These are phyloP conservation scores for Thinopyrum obtusiflorum DNA, from an alignment of 202 grass and related monocot species.

Conservation along the genomic window DNA sequence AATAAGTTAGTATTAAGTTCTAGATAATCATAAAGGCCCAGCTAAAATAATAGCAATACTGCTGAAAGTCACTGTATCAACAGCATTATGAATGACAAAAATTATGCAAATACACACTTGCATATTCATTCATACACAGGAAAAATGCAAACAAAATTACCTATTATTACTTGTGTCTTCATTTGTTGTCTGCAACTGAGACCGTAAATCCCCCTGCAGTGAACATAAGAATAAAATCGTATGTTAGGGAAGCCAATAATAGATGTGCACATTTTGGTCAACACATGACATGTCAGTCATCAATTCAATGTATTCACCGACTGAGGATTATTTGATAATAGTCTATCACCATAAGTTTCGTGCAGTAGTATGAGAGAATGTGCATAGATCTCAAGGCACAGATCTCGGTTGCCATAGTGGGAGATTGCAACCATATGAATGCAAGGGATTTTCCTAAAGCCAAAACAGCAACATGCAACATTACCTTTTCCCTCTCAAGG, in stretches of 20 bases:
- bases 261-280: constrained; percentile 21
- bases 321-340: background rate
- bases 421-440: background rate
- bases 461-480: constrained; percentile 5
- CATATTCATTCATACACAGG: background rate
- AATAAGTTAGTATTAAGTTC: constrained; percentile 4
- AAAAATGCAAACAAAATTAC: constrained; percentile 49
- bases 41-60: constrained; percentile 1
- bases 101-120: background rate
- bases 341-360: background rate
- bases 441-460: background rate
- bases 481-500: constrained; percentile 98
- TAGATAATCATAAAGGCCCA: background rate
- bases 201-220: constrained; percentile 76
- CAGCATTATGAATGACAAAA: constrained; percentile 8
- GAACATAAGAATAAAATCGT: constrained; percentile 8
- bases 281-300: background rate
- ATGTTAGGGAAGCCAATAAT: constrained; percentile 28
- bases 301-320: background rate
- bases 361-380: constrained; percentile 1
- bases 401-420: background rate
- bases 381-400: constrained; percentile 1
- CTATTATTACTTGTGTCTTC: constrained; percentile 74
- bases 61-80: constrained; percentile 14
- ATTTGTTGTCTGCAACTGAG: constrained; percentile 84